Percentiles rank a stretch among this genome's conserved stretches.
Evolutionary conservation across 768 basidiomycete species (phyloP).

Genomic region (Hortiboletus campestris): DNA sequence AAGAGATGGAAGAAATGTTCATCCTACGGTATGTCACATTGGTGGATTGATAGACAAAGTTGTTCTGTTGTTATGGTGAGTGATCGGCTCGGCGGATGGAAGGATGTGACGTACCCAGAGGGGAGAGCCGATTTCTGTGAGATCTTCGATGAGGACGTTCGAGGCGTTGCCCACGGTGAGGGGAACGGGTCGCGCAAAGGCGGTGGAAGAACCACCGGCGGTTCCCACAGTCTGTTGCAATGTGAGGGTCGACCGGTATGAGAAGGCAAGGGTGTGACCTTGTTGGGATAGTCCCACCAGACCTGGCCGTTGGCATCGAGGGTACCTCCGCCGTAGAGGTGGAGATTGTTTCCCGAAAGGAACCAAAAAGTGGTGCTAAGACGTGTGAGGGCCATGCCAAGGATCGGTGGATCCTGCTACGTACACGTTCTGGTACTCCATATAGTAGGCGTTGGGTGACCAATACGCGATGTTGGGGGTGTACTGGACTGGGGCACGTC

Average conservation of each 20-base stretch:
- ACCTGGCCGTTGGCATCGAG: conserved; percentile 48
- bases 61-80: conserved; percentile 18
- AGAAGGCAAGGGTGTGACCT: conserved; percentile 15
- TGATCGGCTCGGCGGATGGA: neutral
- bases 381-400: neutral
- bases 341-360: conserved; percentile 36
- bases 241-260: neutral
- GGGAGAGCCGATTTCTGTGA: conserved; percentile 39
- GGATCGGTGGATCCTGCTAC: neutral
- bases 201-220: conserved; percentile 41
- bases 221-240: conserved; percentile 34
- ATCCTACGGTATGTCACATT: conserved; percentile 42
- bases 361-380: conserved; percentile 41
- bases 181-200: conserved; percentile 44
- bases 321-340: conserved; percentile 42
- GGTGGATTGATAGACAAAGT: conserved; percentile 43
- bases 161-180: conserved; percentile 43
- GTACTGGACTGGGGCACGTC: conserved; percentile 28
- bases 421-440: conserved; percentile 46
- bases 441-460: conserved; percentile 37
- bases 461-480: conserved; percentile 43
- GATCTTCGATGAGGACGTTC: conserved; percentile 39
- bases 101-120: conserved; percentile 37
- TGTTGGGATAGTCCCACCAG: conserved; percentile 36
- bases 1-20: conserved; percentile 35